Conservation (phyloP, 2,329 filamentous ascomycete genomes). For the Pestalotiopsis sp. region DNA sequence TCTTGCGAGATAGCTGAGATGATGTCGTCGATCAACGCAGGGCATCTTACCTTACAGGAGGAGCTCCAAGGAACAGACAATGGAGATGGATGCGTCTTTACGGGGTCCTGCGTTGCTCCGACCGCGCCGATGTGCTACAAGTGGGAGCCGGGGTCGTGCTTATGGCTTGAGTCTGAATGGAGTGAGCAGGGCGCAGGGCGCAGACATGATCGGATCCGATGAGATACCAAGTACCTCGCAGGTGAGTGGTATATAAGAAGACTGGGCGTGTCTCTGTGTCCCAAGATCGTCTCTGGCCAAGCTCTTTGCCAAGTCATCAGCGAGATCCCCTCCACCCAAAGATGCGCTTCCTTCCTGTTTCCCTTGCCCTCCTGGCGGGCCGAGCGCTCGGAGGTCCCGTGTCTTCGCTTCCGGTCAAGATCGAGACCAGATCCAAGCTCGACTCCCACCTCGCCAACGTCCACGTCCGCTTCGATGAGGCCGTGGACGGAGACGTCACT, state of each 20-base stretch:
- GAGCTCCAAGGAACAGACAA: not conserved
- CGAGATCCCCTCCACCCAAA: not conserved
- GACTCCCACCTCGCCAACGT: slow-evolving; percentile 38
- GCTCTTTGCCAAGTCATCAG: not conserved
- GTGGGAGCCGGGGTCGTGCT: not conserved
- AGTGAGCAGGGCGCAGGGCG: not conserved
- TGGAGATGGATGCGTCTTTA: not conserved
- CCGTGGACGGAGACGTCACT: slow-evolving; percentile 29
- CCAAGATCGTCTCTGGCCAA: not conserved
- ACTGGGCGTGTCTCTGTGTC: not conserved
- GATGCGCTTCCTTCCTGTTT: slow-evolving; percentile 9
- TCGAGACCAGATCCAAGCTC: slow-evolving; percentile 38
- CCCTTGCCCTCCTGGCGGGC: slow-evolving; percentile 14
- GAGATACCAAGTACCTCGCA: not conserved
- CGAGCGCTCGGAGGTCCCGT: slow-evolving; percentile 9
- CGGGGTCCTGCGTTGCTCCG: not conserved
- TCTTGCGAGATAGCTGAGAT: not conserved
- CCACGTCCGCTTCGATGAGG: slow-evolving; percentile 28
- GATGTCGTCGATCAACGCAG: not conserved
- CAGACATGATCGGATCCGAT: too few species aligned
- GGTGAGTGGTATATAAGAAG: not conserved
- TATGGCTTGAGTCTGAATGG: not conserved
- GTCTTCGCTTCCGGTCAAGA: slow-evolving; percentile 30
- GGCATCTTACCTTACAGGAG: not conserved
- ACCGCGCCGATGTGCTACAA: not conserved